A percentile compares a stretch with the other conserved stretches of the same genome.
These are phyloP conservation scores for Hypericum perforatum DNA, from an alignment of 345 rosid species.

Conservation along the genomic window DNA sequence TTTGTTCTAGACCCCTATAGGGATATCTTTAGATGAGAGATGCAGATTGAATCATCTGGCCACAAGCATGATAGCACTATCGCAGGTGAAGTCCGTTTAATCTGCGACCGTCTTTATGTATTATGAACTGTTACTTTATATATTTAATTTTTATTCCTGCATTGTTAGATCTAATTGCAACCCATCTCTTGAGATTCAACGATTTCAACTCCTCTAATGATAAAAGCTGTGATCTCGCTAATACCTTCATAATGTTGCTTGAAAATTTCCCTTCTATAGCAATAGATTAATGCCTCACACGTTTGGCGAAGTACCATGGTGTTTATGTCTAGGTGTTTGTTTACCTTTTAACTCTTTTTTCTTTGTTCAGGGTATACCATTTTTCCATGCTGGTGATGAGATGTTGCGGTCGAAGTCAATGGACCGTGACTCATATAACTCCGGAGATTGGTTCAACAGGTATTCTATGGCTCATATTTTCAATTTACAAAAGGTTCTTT, in stretches of 20 bases:
- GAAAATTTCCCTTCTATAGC: too few species aligned
- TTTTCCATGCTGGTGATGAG: constrained; percentile 93
- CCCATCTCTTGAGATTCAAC: too few species aligned
- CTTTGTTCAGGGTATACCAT: constrained; percentile 67
- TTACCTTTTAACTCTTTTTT: background rate
- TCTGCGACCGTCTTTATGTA: background rate
- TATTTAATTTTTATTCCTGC: background rate
- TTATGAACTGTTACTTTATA: background rate
- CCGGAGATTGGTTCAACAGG: constrained; percentile 99
- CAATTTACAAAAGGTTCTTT: background rate
- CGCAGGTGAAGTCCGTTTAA: constrained; percentile 47
- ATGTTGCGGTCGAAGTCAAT: constrained; percentile 90
- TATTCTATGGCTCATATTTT: constrained; percentile 17
- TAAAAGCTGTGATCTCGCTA: too few species aligned
- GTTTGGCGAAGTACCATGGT: too few species aligned
- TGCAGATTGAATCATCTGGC: constrained; percentile 89
- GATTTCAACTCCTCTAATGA: too few species aligned
- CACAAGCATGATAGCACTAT: constrained; percentile 59
- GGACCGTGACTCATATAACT: constrained; percentile 95
- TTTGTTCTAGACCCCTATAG: constrained; percentile 57
- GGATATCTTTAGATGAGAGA: constrained; percentile 65
- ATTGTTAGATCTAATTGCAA: background rate
- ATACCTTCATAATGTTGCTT: too few species aligned
- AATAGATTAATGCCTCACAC: too few species aligned
- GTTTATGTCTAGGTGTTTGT: background rate